Evolutionary conservation across 108 stramenopile species (phyloP).

Genomic region (Mediolabrus comicus): DNA sequence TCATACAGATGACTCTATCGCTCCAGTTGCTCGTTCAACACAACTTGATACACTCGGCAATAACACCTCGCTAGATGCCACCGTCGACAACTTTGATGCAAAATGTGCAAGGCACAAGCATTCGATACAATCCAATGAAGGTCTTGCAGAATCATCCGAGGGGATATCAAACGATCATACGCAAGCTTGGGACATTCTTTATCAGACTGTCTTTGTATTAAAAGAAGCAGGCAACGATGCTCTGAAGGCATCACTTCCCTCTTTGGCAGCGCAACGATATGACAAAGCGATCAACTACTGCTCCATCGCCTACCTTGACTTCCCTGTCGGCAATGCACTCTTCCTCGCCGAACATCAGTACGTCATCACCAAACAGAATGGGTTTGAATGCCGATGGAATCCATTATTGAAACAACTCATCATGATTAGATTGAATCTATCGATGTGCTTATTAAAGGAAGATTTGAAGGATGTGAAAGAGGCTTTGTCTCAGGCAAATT

Average conservation of each 20-base stretch:
- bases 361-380: slow-evolving; percentile 25
- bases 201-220: slow-evolving; percentile 49
- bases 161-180: not conserved
- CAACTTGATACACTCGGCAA: not conserved
- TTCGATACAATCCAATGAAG: slow-evolving; percentile 7
- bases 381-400: slow-evolving; percentile 45
- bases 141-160: not conserved
- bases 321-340: slow-evolving; percentile 23
- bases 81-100: slow-evolving; percentile 1
- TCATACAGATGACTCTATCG: slow-evolving; percentile 8
- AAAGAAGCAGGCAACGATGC: slow-evolving; percentile 80
- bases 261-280: slow-evolving; percentile 63
- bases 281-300: slow-evolving; percentile 80
- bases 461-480: slow-evolving; percentile 31
- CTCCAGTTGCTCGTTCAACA: slow-evolving; percentile 13
- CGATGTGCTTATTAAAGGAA: slow-evolving; percentile 56
- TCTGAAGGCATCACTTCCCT: slow-evolving; percentile 41
- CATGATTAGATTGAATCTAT: slow-evolving; percentile 62
- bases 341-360: slow-evolving; percentile 39
- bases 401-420: slow-evolving; percentile 56
- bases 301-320: slow-evolving; percentile 55
- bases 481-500: slow-evolving; percentile 55
- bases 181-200: slow-evolving; percentile 47
- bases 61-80: not conserved
- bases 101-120: not conserved